Evolutionary conservation across 352 stramenopile species (phyloP).

Genomic region (Phytophthora colocasiae): DNA sequence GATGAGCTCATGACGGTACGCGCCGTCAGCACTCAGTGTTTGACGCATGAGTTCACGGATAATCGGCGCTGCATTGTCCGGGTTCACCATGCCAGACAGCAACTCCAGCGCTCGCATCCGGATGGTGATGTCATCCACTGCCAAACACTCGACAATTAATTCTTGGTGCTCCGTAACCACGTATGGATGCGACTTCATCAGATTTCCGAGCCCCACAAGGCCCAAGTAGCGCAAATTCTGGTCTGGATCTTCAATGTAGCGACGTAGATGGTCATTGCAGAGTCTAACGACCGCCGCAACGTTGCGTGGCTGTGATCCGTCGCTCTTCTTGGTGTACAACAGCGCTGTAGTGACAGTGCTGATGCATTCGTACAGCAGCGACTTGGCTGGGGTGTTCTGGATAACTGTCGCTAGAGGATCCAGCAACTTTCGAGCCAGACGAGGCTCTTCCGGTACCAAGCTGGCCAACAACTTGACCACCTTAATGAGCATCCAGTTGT

Average conservation of each 20-base stretch:
- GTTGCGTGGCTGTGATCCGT: constrained; percentile 95
- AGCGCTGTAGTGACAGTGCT: constrained; percentile 97
- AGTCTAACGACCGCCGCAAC: constrained; percentile 95
- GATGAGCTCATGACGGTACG: constrained; percentile 97
- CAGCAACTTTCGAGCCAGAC: constrained; percentile 97
- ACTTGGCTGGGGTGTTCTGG: constrained; percentile 98
- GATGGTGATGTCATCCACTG: constrained; percentile 99
- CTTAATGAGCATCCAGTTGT: constrained; percentile 99
- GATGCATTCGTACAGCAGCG: constrained; percentile 98
- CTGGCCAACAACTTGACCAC: constrained; percentile 99
- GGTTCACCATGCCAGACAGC: constrained; percentile 95
- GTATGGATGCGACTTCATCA: constrained; percentile 97
- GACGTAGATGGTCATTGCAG: constrained; percentile 95
- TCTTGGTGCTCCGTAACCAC: constrained; percentile 95
- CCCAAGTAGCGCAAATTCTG: constrained; percentile 99
- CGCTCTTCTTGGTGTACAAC: constrained; percentile 95
- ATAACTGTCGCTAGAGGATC: constrained; percentile 98
- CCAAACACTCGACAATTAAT: constrained; percentile 97
- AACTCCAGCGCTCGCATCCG: constrained; percentile 97
- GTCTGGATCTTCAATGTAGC: constrained; percentile 98
- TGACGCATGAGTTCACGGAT: constrained; percentile 97
- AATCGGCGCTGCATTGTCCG: constrained; percentile 96
- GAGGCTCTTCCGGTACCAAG: constrained; percentile 97
- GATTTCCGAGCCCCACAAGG: constrained; percentile 96
- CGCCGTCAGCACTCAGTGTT: constrained; percentile 93